phyloP scores from a whole-genome alignment of 176 grass and related monocot species.

The Carex parvula region DNA sequence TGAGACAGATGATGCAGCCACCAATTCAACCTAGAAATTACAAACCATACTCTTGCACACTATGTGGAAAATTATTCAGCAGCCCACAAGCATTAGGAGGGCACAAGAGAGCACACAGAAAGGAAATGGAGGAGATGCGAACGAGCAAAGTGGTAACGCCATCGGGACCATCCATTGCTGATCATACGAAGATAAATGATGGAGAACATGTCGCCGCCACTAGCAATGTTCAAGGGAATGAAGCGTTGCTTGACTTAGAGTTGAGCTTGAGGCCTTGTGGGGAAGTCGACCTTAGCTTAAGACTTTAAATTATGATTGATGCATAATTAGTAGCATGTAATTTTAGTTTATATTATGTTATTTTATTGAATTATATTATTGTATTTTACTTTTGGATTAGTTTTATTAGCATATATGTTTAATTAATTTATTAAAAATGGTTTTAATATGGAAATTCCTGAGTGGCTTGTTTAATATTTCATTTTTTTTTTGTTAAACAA shows the following conservation, averaged over 20 bases:
- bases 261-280: conserved; percentile 25
- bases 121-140: conserved; percentile 25
- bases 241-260: conserved; percentile 13
- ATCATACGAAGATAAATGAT: not conserved
- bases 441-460: not conserved
- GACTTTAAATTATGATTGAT: conserved; percentile 8
- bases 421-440: not conserved
- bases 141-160: not conserved
- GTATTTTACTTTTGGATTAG: not conserved
- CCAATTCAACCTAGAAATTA: conserved; percentile 5
- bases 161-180: not conserved
- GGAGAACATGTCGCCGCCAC: not conserved
- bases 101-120: conserved; percentile 30
- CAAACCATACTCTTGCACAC: conserved; percentile 1
- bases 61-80: conserved; percentile 11
- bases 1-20: not conserved
- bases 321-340: not conserved
- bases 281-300: not conserved
- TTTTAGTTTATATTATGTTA: not conserved
- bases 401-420: not conserved
- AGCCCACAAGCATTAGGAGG: conserved; percentile 32
- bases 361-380: not conserved
- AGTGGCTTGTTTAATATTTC: too few species aligned
- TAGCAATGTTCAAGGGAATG: not conserved
- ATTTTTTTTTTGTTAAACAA: too few species aligned